These are phyloP conservation scores for Mycotypha africana DNA, from an alignment of 371 early-diverging fungal species.

Conservation along the genomic window DNA sequence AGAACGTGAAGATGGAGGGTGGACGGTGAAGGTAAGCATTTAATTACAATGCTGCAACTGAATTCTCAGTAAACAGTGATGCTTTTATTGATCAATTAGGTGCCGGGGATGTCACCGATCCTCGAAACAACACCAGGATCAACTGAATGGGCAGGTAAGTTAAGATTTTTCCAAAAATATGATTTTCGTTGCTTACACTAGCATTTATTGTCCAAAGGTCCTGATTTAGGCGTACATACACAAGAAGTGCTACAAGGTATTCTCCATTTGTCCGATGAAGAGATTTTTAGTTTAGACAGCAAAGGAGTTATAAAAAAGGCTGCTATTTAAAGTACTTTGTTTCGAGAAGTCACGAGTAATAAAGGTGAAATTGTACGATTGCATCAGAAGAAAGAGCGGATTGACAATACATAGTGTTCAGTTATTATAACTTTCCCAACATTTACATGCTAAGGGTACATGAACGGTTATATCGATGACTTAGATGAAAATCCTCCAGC, in stretches of 20 bases:
- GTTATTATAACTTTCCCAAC: too few species aligned
- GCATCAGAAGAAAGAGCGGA: too few species aligned
- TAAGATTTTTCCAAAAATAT: not conserved
- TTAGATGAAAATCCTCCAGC: too few species aligned
- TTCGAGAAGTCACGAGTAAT: too few species aligned
- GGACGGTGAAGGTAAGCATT: conserved; percentile 32
- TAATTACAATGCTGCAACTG: too few species aligned
- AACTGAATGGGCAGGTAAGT: conserved; percentile 46
- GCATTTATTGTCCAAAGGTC: conserved; percentile 10
- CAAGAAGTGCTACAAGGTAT: conserved; percentile 27
- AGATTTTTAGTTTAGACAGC: conserved; percentile 21
- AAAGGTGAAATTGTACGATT: too few species aligned
- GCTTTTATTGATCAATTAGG: too few species aligned
- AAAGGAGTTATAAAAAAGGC: conserved; percentile 17
- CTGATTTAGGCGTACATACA: conserved; percentile 49
- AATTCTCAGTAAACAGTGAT: too few species aligned
- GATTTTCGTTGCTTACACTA: not conserved
- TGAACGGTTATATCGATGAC: too few species aligned
- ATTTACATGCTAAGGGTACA: too few species aligned
- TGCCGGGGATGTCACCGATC: conserved; percentile 45
- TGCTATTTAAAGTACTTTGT: not conserved
- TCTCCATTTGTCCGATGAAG: conserved; percentile 20
- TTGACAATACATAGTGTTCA: too few species aligned
- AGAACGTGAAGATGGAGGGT: conserved; percentile 33
- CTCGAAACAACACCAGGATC: conserved; percentile 43